A percentile compares a stretch with the other conserved stretches of the same genome.
Conservation (phyloP, 495 filamentous ascomycete species). For the Cercophora newfieldiana region DNA sequence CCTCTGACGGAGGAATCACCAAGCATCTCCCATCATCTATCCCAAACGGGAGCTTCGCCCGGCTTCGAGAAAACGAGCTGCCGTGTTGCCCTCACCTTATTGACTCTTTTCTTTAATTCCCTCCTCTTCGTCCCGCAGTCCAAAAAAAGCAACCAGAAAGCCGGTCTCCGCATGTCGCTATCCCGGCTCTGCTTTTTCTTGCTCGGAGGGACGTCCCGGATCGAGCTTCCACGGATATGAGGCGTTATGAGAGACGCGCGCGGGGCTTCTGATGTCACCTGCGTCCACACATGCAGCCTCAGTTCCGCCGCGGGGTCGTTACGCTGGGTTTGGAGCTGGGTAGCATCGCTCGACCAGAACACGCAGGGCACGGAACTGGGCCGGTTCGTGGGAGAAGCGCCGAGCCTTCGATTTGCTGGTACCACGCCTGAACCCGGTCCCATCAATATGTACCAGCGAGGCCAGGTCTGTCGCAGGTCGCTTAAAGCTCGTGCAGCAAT, state of each 20-base stretch:
- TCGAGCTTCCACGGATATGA: background rate
- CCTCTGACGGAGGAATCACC: background rate
- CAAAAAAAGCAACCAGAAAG: slow-evolving; percentile 1
- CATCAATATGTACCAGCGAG: slow-evolving; percentile 6
- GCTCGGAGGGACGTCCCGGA: slow-evolving; percentile 9
- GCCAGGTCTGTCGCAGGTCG: background rate
- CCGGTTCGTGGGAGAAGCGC: slow-evolving; percentile 12
- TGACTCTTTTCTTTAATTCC: slow-evolving; percentile 6
- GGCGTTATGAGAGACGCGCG: background rate
- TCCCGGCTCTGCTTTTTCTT: slow-evolving; percentile 4
- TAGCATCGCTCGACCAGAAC: background rate
- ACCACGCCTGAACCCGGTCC: slow-evolving; percentile 23
- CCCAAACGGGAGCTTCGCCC: slow-evolving; percentile 20
- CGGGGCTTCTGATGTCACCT: background rate
- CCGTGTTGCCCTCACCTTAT: background rate
- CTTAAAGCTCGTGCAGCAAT: slow-evolving; percentile 11
- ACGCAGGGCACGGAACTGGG: slow-evolving; percentile 5
- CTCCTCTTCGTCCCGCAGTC: background rate
- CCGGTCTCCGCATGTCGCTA: background rate
- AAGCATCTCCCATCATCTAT: slow-evolving; percentile 20
- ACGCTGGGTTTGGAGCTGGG: background rate
- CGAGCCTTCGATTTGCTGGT: slow-evolving; percentile 11
- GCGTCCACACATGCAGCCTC: background rate
- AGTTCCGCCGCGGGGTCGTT: background rate
- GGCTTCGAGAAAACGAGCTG: slow-evolving; percentile 18